Conservation (phyloP, 306 rosid species). For the Chamaecrista fasciculata region DNA sequence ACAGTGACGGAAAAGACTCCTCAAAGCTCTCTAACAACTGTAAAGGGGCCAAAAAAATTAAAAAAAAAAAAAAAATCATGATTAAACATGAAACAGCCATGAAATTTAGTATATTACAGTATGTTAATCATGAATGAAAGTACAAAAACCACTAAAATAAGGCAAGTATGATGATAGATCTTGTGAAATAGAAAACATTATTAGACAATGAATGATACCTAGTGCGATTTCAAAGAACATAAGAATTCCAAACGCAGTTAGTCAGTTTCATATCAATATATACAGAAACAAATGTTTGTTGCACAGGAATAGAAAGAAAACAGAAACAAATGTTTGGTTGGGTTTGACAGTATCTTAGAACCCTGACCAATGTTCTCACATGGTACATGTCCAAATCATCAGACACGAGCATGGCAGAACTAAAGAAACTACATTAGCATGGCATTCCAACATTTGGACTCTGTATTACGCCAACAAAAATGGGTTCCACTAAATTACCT, state of each 20-base stretch:
- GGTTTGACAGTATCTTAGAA: not conserved
- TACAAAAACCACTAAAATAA: not conserved
- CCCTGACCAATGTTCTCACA: not conserved
- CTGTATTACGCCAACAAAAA: not conserved
- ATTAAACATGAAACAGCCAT: constrained; percentile 23
- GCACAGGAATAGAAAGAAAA: not conserved
- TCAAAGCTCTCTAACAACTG: constrained; percentile 78
- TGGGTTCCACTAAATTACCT: constrained; percentile 1
- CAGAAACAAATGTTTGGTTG: not conserved
- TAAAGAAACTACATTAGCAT: not conserved
- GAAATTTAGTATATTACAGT: constrained; percentile 9
- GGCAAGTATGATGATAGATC: not conserved
- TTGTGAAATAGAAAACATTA: not conserved
- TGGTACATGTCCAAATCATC: not conserved
- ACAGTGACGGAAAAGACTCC: constrained; percentile 58
- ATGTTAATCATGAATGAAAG: not conserved
- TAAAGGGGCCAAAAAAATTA: not conserved
- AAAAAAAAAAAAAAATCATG: not conserved
- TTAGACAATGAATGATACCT: not conserved
- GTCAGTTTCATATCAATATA: not conserved
- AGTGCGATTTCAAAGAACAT: not conserved
- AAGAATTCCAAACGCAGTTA: not conserved
- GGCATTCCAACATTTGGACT: not conserved
- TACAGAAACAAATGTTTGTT: not conserved
- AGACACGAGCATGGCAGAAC: not conserved